phyloP scores from a whole-genome alignment of 352 stramenopile species.

The Blastocystis sp. region DNA sequence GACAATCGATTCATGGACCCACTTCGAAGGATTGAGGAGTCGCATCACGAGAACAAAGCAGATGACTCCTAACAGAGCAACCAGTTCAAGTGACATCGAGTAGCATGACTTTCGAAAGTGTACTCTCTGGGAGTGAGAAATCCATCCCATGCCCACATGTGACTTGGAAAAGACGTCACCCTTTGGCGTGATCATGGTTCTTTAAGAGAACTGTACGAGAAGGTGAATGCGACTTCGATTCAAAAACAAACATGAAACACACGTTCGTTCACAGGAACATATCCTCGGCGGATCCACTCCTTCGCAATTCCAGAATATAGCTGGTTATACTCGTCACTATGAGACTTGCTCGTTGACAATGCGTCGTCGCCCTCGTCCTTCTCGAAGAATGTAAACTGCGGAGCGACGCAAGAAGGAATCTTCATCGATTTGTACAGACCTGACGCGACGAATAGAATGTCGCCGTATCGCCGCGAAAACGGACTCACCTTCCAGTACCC shows the following conservation, averaged over 20 bases:
- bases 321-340: conserved; percentile 4
- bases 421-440: neutral
- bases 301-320: conserved; percentile 9
- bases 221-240: neutral
- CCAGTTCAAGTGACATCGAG: neutral
- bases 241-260: conserved; percentile 20
- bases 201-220: neutral
- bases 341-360: neutral
- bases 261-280: neutral
- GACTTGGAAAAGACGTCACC: neutral
- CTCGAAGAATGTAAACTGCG: conserved; percentile 6
- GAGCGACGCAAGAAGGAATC: neutral
- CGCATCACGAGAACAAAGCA: neutral
- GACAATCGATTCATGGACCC: neutral
- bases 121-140: neutral
- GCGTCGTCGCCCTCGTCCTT: conserved; percentile 9
- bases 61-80: neutral
- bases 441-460: conserved; percentile 15
- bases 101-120: conserved; percentile 38
- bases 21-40: neutral
- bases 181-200: conserved; percentile 9
- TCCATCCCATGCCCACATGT: neutral
- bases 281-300: neutral
- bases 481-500: neutral
- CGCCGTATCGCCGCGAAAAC: neutral